A percentile compares a stretch with the other conserved stretches of the same genome.
These are phyloP conservation scores for Rhytidiadelphus loreus DNA, from an alignment of 225 moss, liverwort and hornwort species.

Conservation along the genomic window DNA sequence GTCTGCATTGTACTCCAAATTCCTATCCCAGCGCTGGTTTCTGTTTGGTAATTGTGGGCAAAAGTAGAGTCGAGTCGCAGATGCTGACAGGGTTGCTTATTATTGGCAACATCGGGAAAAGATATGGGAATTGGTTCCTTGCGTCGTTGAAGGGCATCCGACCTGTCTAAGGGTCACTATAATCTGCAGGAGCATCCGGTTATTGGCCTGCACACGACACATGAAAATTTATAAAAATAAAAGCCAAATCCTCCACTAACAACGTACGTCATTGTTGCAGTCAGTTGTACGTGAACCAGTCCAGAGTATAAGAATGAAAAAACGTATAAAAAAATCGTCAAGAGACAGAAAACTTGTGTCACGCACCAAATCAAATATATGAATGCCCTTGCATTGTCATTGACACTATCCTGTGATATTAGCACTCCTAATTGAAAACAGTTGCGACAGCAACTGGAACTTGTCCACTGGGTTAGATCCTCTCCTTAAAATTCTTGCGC, in stretches of 20 bases:
- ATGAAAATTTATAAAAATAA: not conserved
- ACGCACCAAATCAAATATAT: not conserved
- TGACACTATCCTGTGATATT: not conserved
- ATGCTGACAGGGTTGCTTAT: not conserved
- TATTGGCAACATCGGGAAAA: not conserved
- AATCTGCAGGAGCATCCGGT: not conserved
- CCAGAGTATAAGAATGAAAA: not conserved
- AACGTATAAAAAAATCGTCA: not conserved
- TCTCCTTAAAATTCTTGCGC: not conserved
- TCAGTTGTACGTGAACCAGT: not conserved
- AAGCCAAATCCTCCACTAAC: not conserved
- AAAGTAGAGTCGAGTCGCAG: no score
- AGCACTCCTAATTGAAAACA: not conserved
- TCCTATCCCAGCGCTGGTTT: not conserved
- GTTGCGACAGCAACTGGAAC: slow-evolving; percentile 3
- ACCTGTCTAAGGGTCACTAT: not conserved
- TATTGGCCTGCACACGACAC: not conserved
- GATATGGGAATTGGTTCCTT: not conserved
- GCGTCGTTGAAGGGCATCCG: not conserved
- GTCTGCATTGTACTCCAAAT: not conserved
- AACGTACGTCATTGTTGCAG: not conserved
- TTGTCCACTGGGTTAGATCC: not conserved
- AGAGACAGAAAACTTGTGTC: not conserved
- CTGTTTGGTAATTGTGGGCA: not conserved
- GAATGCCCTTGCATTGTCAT: not conserved